A percentile compares a stretch with the other conserved stretches of the same genome.
Evolutionary conservation across 352 stramenopile species (phyloP).

Genomic region (Globisporangium spiculum): DNA sequence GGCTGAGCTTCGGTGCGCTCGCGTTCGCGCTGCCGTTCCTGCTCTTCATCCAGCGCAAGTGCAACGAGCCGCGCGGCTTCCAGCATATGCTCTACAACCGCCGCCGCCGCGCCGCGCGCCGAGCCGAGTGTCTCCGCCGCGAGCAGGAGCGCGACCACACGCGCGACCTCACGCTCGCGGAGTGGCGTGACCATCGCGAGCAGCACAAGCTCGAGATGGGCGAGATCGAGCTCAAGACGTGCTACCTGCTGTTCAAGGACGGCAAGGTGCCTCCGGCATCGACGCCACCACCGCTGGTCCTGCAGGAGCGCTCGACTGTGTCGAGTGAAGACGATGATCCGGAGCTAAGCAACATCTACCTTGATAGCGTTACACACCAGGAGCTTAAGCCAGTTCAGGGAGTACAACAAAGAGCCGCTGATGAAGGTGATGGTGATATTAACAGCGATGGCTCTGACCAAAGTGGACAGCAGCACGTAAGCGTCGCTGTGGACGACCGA

Average conservation of each 20-base stretch:
- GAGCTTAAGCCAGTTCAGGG: neutral
- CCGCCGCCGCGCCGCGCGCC: neutral
- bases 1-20: conserved; percentile 29
- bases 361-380: neutral
- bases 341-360: neutral
- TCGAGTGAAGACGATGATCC: neutral
- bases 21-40: conserved; percentile 29
- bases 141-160: conserved; percentile 28
- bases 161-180: conserved; percentile 26
- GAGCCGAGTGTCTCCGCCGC: conserved; percentile 3
- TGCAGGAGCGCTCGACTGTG: neutral
- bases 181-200: conserved; percentile 35
- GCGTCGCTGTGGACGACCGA: neutral
- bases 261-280: neutral
- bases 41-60: conserved; percentile 41
- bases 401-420: neutral
- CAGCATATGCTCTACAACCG: conserved; percentile 20
- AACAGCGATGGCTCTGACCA: neutral
- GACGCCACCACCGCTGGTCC: neutral
- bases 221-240: conserved; percentile 18
- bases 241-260: conserved; percentile 14
- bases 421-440: neutral
- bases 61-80: conserved; percentile 24
- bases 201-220: conserved; percentile 30
- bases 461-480: neutral